Evolutionary conservation across 192 early-diverging fungal species (phyloP).

Genomic region (Coemansia sp.): DNA sequence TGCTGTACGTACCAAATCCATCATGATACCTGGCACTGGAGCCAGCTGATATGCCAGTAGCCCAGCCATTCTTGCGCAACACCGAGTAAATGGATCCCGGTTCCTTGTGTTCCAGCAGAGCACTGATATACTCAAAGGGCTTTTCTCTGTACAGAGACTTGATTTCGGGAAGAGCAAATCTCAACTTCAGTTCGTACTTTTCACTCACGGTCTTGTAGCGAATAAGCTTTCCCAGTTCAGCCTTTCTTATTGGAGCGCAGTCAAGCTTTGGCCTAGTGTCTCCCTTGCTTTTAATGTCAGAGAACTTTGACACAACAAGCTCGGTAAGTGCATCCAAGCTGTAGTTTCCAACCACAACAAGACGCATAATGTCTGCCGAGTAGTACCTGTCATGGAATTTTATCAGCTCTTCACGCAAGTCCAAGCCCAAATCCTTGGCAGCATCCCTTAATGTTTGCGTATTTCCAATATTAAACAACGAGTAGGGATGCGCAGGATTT

Average conservation of each 20-base stretch:
- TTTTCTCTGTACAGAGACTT: conserved; percentile 46
- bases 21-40: background rate
- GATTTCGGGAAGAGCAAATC: conserved; percentile 81
- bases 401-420: conserved; percentile 72
- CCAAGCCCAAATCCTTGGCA: conserved; percentile 50
- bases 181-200: conserved; percentile 59
- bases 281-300: conserved; percentile 68
- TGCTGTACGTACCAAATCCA: conserved; percentile 11
- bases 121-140: conserved; percentile 66
- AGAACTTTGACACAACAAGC: conserved; percentile 80
- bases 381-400: conserved; percentile 83
- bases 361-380: conserved; percentile 88
- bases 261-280: conserved; percentile 56
- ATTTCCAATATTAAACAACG: conserved; percentile 81
- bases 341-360: conserved; percentile 80
- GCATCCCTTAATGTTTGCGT: conserved; percentile 68
- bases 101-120: conserved; percentile 77
- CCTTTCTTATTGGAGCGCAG: conserved; percentile 61
- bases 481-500: conserved; percentile 71
- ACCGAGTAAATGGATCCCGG: conserved; percentile 76
- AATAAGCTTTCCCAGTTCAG: conserved; percentile 65
- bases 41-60: conserved; percentile 63
- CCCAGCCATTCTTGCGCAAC: conserved; percentile 82
- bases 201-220: conserved; percentile 74
- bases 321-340: conserved; percentile 64